Percentiles rank a stretch among this genome's conserved stretches.
phyloP scores from a whole-genome alignment of 345 rosid genomes.

The Salix viminalis region DNA sequence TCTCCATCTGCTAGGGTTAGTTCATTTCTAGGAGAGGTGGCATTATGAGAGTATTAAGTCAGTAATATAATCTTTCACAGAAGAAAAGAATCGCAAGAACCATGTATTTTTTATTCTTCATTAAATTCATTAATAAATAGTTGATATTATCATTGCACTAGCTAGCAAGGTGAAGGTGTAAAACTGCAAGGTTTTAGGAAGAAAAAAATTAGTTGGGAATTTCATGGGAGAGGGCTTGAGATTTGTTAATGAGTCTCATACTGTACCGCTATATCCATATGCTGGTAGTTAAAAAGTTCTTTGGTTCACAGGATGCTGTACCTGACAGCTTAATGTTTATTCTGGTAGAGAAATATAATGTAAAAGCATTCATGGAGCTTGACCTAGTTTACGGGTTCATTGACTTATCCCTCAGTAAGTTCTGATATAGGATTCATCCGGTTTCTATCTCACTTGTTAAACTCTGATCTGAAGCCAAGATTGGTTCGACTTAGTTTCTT shows the following conservation, averaged over 20 bases:
- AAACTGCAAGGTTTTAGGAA: neutral
- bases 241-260: neutral
- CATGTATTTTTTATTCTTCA: neutral
- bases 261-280: neutral
- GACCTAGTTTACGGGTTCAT: neutral
- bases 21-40: neutral
- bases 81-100: neutral
- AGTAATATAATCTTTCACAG: neutral
- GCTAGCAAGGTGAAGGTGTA: neutral
- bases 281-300: neutral
- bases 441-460: neutral
- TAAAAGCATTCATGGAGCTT: neutral
- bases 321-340: neutral
- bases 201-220: neutral
- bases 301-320: neutral
- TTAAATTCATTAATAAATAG: neutral
- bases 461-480: neutral
- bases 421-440: neutral
- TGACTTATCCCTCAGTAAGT: neutral
- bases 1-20: neutral
- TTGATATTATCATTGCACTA: neutral
- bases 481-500: neutral
- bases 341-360: neutral
- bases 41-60: neutral
- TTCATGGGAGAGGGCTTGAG: neutral